A percentile compares a stretch with the other conserved stretches of the same genome.
Evolutionary conservation across 331 rosid genomes (phyloP).

Genomic region (Acacia pycnantha): DNA sequence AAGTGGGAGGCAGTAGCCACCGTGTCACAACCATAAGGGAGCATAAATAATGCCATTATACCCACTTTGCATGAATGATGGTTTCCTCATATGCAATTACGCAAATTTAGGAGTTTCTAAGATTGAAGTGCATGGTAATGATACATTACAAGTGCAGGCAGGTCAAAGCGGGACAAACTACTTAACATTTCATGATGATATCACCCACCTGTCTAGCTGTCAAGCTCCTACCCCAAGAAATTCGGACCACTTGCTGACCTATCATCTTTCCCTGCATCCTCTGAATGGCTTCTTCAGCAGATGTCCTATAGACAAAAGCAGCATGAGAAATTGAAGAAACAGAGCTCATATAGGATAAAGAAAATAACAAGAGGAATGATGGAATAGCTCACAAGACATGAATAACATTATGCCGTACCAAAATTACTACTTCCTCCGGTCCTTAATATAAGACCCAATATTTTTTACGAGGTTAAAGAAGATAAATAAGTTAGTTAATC

Average conservation of each 20-base stretch:
- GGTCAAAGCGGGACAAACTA: conserved; percentile 6
- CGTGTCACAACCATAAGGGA: neutral
- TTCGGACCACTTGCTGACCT: conserved; percentile 80
- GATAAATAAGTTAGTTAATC: too few relatives aligned
- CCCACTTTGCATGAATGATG: neutral
- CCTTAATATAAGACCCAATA: too few relatives aligned
- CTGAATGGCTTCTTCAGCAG: conserved; percentile 93
- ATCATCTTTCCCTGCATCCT: conserved; percentile 90
- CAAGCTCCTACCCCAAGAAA: conserved; percentile 88
- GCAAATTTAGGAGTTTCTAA: conserved; percentile 9
- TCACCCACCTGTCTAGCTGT: conserved; percentile 84
- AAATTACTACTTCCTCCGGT: neutral
- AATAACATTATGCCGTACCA: conserved; percentile 13
- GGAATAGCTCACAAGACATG: conserved; percentile 32
- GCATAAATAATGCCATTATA: neutral
- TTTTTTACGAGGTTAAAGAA: too few relatives aligned
- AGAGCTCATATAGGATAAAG: neutral
- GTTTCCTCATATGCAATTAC: conserved; percentile 1
- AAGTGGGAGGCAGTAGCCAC: neutral
- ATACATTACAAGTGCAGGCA: conserved; percentile 1
- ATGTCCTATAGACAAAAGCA: conserved; percentile 51
- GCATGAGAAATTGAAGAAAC: conserved; percentile 21
- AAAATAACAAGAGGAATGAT: neutral
- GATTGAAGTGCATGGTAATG: conserved; percentile 21
- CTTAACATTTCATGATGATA: neutral